These are phyloP conservation scores for Colletotrichum eleusines DNA, from an alignment of 2,329 filamentous ascomycete genomes.

Conservation along the genomic window DNA sequence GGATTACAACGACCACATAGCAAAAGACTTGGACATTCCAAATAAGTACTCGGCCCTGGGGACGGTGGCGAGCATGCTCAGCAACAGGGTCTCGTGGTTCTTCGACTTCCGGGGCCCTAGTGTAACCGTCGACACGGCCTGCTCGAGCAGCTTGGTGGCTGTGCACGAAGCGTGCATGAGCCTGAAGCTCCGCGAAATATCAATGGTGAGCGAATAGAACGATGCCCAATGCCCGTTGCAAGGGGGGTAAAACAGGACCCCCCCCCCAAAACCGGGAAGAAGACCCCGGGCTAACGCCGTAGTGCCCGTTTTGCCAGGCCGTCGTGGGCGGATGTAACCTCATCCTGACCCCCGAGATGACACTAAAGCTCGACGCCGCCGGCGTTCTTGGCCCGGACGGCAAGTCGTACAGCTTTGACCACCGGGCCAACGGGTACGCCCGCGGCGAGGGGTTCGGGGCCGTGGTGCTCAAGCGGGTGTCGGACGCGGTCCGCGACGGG, in stretches of 20 bases:
- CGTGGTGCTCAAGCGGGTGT: constrained; percentile 64
- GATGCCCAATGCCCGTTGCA: too few species aligned
- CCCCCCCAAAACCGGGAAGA: not conserved
- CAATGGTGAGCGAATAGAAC: constrained; percentile 44
- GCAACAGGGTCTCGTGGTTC: constrained; percentile 53
- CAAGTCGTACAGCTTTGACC: constrained; percentile 50
- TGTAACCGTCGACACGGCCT: constrained; percentile 55
- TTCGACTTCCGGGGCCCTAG: constrained; percentile 52
- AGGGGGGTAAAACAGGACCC: too few species aligned
- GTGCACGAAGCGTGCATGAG: constrained; percentile 48
- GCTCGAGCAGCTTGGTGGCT: constrained; percentile 52
- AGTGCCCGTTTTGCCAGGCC: constrained; percentile 47
- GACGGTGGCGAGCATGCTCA: constrained; percentile 47
- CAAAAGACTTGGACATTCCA: constrained; percentile 37
- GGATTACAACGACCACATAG: constrained; percentile 44
- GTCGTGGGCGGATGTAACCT: constrained; percentile 46
- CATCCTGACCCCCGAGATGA: constrained; percentile 42
- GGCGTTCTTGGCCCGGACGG: constrained; percentile 48
- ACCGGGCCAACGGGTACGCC: constrained; percentile 50
- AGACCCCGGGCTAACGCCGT: constrained; percentile 52
- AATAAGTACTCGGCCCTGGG: constrained; percentile 47
- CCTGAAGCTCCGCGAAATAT: constrained; percentile 38
- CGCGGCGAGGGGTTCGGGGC: constrained; percentile 61
- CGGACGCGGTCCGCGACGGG: constrained; percentile 57
- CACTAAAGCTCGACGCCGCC: constrained; percentile 34